Conservation (phyloP, 371 early-diverging fungal species). For the Mortierella sp. region DNA sequence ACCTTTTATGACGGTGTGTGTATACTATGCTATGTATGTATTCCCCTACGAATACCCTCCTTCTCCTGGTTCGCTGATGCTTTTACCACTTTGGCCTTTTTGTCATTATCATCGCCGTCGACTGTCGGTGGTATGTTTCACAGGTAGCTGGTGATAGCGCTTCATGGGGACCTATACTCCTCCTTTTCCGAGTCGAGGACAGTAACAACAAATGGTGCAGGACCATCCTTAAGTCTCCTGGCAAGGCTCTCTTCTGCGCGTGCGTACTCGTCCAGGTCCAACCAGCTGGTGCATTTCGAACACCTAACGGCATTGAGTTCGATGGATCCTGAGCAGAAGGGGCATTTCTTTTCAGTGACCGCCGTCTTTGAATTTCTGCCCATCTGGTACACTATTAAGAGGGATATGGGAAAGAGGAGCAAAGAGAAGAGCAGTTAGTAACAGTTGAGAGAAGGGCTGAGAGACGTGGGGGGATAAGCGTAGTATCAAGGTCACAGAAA, state of each 20-base stretch:
- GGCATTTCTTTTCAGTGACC: conserved; percentile 41
- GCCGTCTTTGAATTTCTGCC: conserved; percentile 24
- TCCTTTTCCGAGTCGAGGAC: neutral
- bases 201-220: neutral
- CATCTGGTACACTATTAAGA: conserved; percentile 38
- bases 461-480: too few species aligned
- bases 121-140: neutral
- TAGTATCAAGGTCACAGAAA: neutral
- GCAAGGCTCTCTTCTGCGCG: conserved; percentile 16
- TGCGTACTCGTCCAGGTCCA: conserved; percentile 50
- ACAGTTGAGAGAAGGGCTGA: neutral
- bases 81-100: neutral
- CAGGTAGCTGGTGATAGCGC: neutral
- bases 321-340: conserved; percentile 32
- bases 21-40: neutral
- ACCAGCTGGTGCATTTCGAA: conserved; percentile 42
- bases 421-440: neutral
- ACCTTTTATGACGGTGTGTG: neutral
- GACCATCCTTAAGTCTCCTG: neutral
- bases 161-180: neutral
- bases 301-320: conserved; percentile 32
- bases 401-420: neutral
- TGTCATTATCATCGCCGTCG: neutral
- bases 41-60: too few species aligned
- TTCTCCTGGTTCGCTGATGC: too few species aligned